Evolutionary conservation across 495 filamentous ascomycete species (phyloP).

Genomic region (Tuber calosporum): DNA sequence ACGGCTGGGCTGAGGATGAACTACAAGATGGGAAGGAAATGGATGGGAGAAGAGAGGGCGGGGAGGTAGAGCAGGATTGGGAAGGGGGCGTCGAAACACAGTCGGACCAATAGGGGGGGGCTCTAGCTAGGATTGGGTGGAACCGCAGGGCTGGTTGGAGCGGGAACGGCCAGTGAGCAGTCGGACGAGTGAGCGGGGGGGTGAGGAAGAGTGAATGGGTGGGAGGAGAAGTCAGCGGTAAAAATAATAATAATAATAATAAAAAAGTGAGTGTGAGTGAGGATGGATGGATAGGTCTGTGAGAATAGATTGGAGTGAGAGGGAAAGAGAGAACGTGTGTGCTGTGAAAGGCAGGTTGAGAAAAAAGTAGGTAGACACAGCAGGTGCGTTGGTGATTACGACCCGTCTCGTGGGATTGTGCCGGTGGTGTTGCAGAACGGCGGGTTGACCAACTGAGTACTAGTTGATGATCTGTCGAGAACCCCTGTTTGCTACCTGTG

Average conservation of each 20-base stretch:
- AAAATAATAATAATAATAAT: not conserved
- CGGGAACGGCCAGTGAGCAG: constrained; percentile 17
- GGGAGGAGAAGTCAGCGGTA: constrained; percentile 1
- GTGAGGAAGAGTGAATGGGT: constrained; percentile 5
- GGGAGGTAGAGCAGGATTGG: constrained; percentile 35
- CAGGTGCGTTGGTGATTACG: constrained; percentile 37
- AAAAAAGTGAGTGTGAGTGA: not conserved
- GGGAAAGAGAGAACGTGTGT: constrained; percentile 29
- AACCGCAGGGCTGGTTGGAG: constrained; percentile 34
- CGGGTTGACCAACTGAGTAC: constrained; percentile 34
- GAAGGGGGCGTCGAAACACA: constrained; percentile 29
- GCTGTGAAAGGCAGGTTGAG: constrained; percentile 31
- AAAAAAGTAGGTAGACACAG: not conserved
- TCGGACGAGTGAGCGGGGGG: constrained; percentile 2
- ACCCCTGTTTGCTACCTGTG: constrained; percentile 25
- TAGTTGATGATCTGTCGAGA: constrained; percentile 36
- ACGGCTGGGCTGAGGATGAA: constrained; percentile 26
- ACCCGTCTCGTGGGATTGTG: constrained; percentile 39
- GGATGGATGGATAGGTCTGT: not conserved
- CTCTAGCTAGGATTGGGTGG: constrained; percentile 35
- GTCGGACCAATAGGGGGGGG: constrained; percentile 30
- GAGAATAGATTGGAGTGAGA: constrained; percentile 17
- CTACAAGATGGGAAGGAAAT: constrained; percentile 29
- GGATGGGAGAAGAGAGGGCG: constrained; percentile 24
- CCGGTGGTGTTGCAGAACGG: constrained; percentile 37